Evolutionary conservation across 2,329 filamentous ascomycete species (phyloP), one percentile per base, ranked within the genome.

Genomic region (Sclerotinia sclerotiorum): DNA sequence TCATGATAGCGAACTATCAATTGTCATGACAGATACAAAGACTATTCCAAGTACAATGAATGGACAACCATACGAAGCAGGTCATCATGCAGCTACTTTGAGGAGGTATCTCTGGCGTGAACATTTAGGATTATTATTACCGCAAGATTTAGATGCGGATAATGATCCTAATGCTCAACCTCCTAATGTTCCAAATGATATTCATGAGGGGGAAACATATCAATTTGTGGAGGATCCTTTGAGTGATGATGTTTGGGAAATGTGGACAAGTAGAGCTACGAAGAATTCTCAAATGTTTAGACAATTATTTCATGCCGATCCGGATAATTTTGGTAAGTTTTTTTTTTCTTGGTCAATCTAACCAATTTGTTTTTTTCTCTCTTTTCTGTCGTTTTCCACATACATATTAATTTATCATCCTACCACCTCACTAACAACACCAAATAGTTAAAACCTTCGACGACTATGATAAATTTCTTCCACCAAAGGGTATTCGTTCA

Each of bases 1-100:
- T 73, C 94, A 97, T 79, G 94, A 98, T 79, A 95, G 91, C 61
- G 94, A 98, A 78, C 85, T 98, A 51, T 90, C 91, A 51, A 91
- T 97, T 67, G 88, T 98, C 57, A 91, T 97, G 84, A 90, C 96
- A 75, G 94, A 98, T 77, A 90, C 87, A 0, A 88, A 88, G 11
- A 84, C 81, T 6, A 80, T 97, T 2, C 82, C 86, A 10, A 93
- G 87, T 6, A 86, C 79, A 32, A 97, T 98, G 93, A 85, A 91
- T 72, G 94, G 94, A 2, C 79, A 91, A 74, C 85, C 88, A 0
- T 97, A 87, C 79, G 85, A 89, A 72, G 94, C 91, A 0, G 90
- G 91, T n/a, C 88, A 89, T 69, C 93, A 95, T 75, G 94, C 93
- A 0, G 85, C 91, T 3, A 93, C 92, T 0, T 84, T 97, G 5